These are phyloP conservation scores for Pythium dissotocum DNA, from an alignment of 352 stramenopile species.

Conservation along the genomic window DNA sequence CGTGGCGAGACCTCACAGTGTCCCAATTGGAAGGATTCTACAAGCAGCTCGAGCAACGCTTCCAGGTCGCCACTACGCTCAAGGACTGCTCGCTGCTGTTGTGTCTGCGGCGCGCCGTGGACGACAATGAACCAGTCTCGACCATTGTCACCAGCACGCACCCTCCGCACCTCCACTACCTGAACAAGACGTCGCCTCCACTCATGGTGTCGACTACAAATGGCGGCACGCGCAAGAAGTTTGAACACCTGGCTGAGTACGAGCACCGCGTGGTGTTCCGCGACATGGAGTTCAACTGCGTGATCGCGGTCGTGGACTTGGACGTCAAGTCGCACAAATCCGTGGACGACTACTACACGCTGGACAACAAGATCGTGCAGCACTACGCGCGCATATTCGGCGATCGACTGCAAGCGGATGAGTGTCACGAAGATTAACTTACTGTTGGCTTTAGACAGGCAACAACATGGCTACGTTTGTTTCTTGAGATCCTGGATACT, in stretches of 20 bases:
- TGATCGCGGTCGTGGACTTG: slow-evolving; percentile 79
- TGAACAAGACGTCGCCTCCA: slow-evolving; percentile 13
- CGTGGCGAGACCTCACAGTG: slow-evolving; percentile 46
- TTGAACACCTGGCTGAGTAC: slow-evolving; percentile 19
- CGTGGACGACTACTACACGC: slow-evolving; percentile 68
- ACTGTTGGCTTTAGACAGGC: neutral
- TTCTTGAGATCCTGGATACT: slow-evolving; percentile 13
- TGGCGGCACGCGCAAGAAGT: slow-evolving; percentile 19
- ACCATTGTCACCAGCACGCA: slow-evolving; percentile 8
- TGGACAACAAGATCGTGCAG: slow-evolving; percentile 78
- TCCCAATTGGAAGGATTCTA: slow-evolving; percentile 53
- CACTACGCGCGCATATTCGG: slow-evolving; percentile 55
- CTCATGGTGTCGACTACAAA: neutral
- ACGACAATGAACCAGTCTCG: slow-evolving; percentile 5
- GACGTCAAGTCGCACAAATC: slow-evolving; percentile 68
- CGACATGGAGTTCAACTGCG: slow-evolving; percentile 87
- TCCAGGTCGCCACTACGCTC: slow-evolving; percentile 81
- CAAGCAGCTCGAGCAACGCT: slow-evolving; percentile 61
- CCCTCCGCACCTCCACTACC: slow-evolving; percentile 13
- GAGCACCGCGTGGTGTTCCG: slow-evolving; percentile 12
- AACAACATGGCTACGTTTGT: neutral
- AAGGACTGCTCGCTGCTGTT: slow-evolving; percentile 86
- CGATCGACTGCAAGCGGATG: slow-evolving; percentile 21
- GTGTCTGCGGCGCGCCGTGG: slow-evolving; percentile 53
- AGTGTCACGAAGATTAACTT: slow-evolving; percentile 27